A percentile compares a stretch with the other conserved stretches of the same genome.
Evolutionary conservation across 257 asterid species (phyloP).

Genomic region (Plantago major): DNA sequence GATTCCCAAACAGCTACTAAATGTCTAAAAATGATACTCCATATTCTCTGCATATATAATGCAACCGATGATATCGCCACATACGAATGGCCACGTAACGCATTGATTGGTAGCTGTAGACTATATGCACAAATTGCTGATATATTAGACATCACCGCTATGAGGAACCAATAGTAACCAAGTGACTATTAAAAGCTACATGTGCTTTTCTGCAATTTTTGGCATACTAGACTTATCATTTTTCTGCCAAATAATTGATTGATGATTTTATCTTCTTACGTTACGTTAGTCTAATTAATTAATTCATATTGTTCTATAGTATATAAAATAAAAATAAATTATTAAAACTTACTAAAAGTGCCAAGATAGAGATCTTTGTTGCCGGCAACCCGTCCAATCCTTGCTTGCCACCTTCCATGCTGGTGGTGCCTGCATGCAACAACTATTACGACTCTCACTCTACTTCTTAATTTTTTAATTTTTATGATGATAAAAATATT

Average conservation of each 20-base stretch:
- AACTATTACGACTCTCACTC: too few species aligned
- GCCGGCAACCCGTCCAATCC: conserved; percentile 89
- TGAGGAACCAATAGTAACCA: conserved; percentile 35
- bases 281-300: too few species aligned
- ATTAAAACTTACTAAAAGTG: conserved; percentile 71
- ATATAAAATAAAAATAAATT: background rate
- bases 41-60: background rate
- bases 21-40: too few species aligned
- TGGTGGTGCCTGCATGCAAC: conserved; percentile 70
- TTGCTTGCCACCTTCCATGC: conserved; percentile 92
- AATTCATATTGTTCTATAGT: too few species aligned
- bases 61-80: conserved; percentile 41
- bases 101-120: conserved; percentile 9
- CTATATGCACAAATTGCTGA: conserved; percentile 12
- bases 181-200: conserved; percentile 7
- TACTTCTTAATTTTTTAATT: too few species aligned
- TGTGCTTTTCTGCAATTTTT: conserved; percentile 17
- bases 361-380: conserved; percentile 88
- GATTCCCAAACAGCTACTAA: too few species aligned
- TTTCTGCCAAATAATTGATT: background rate
- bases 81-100: conserved; percentile 33
- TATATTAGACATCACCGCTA: conserved; percentile 41
- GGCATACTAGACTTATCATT: background rate
- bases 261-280: too few species aligned
- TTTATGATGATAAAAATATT: too few species aligned